A percentile compares a stretch with the other conserved stretches of the same genome.
These are phyloP conservation scores for Candida lessepsii DNA, from an alignment of 805 yeast species.

Conservation along the genomic window DNA sequence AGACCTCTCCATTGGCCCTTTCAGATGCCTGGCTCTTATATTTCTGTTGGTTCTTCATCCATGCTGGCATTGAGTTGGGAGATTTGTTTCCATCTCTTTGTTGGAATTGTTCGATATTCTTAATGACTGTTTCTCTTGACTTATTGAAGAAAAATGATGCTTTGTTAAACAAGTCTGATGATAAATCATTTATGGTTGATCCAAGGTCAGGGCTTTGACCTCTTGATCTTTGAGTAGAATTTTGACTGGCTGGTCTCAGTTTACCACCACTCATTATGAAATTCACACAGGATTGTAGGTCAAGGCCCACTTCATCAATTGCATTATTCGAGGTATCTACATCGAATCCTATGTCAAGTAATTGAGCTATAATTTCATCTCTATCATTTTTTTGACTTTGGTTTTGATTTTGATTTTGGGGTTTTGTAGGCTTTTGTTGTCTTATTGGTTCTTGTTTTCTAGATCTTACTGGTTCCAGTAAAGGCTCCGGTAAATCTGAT, in stretches of 20 bases:
- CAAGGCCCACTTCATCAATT: conserved; percentile 53
- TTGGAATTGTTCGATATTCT: conserved; percentile 61
- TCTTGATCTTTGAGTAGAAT: conserved; percentile 4
- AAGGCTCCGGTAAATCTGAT: conserved; percentile 10
- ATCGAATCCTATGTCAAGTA: conserved; percentile 79
- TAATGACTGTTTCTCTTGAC: conserved; percentile 59
- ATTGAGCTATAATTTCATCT: conserved; percentile 61
- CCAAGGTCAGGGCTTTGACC: conserved; percentile 22
- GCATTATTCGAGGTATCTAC: conserved; percentile 61
- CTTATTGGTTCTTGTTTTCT: not conserved
- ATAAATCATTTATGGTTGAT: conserved; percentile 49
- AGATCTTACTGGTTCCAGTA: not conserved
- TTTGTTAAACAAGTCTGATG: conserved; percentile 53
- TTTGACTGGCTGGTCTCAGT: conserved; percentile 7
- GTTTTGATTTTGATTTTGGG: not conserved
- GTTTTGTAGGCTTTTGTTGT: not conserved
- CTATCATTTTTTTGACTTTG: conserved; percentile 16
- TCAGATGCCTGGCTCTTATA: conserved; percentile 44
- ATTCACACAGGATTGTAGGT: conserved; percentile 65
- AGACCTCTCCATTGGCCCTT: conserved; percentile 32
- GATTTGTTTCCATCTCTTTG: conserved; percentile 13
- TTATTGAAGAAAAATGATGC: conserved; percentile 59
- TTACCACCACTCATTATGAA: conserved; percentile 50
- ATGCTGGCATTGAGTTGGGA: conserved; percentile 54
- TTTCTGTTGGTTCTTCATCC: conserved; percentile 65